Evolutionary conservation across 306 rosid species (phyloP), one percentile per base, ranked within the genome.

Genomic region (Malus sieversii): DNA sequence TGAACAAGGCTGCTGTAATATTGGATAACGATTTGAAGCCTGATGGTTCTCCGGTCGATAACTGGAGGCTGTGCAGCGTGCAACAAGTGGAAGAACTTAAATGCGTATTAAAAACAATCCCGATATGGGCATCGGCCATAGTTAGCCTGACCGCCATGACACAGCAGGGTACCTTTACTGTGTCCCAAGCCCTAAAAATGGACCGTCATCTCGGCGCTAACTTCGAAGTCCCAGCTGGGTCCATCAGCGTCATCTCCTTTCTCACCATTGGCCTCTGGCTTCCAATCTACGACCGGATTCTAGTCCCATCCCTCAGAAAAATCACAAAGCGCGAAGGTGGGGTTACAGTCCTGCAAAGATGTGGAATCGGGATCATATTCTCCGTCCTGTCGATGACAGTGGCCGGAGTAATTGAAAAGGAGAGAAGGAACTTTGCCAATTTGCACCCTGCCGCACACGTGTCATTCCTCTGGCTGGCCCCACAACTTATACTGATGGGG

Each of bases 41-140:
- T 12, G 92, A 90, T 20, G 92, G 96, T 14, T 72, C 44, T 35
- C 44, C 78, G 23, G 75, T 48, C 10, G 68, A 93, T 57, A 23
- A 77, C 0, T 87, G 96, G 96, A 82, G 68, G 33, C 83, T 93
- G 0, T 84, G 85, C 1, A 79, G 88, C 88, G 84, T 89, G 0
- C 98, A 90, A 16, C 88, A 87, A 76, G 88, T 92, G 2, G 97
- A 92, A 83, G 96, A 92, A 42, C 74, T 90, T 0, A 92, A 92
- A 88, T 90, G 92, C 80, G 1, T 92, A 9, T 19, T 82, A 0
- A 84, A 84, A 82, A 77, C 87, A 1, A 30, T 82, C 15, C 93
- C 97, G n/a, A 44, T 90, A 0, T 88, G 92, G 90, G 79, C 84
- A 0, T 70, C 93, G 4, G 86, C 87, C 4, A 83, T 90, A 9